phyloP scores from a whole-genome alignment of 129 eudicot genomes.

The Smallanthus sonchifolius region DNA sequence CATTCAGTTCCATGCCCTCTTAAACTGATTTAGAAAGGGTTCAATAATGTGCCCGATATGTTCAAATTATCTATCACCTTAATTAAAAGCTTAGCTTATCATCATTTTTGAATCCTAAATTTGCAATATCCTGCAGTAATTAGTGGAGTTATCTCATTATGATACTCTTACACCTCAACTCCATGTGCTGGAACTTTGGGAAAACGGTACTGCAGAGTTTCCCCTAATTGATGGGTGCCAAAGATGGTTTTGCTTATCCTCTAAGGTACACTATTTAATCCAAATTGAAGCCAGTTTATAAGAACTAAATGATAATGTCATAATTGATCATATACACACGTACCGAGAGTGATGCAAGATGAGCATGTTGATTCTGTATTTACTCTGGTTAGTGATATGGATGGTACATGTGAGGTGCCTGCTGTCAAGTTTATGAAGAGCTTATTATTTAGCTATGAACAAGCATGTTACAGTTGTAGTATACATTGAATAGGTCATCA shows the following conservation, averaged over 20 bases:
- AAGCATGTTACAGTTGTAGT: not conserved
- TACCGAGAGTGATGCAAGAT: too few relatives aligned
- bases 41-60: too few relatives aligned
- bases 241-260: not conserved
- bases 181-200: too few relatives aligned
- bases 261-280: not conserved
- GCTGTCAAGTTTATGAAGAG: not conserved
- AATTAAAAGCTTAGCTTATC: too few relatives aligned
- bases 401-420: not conserved
- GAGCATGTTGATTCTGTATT: too few relatives aligned
- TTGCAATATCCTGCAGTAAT: not conserved
- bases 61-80: not conserved
- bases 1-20: too few relatives aligned
- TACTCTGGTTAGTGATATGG: too few relatives aligned
- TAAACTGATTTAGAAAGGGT: not conserved
- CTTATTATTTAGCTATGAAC: not conserved
- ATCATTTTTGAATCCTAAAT: not conserved
- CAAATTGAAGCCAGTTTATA: not conserved
- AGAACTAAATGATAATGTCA: not conserved
- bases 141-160: not conserved
- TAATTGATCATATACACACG: too few relatives aligned
- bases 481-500: not conserved
- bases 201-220: not conserved
- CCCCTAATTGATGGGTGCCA: not conserved
- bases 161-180: not conserved